A percentile compares a stretch with the other conserved stretches of the same genome.
phyloP scores from a whole-genome alignment of 768 basidiomycete species.

The Lactarius deliciosus region DNA sequence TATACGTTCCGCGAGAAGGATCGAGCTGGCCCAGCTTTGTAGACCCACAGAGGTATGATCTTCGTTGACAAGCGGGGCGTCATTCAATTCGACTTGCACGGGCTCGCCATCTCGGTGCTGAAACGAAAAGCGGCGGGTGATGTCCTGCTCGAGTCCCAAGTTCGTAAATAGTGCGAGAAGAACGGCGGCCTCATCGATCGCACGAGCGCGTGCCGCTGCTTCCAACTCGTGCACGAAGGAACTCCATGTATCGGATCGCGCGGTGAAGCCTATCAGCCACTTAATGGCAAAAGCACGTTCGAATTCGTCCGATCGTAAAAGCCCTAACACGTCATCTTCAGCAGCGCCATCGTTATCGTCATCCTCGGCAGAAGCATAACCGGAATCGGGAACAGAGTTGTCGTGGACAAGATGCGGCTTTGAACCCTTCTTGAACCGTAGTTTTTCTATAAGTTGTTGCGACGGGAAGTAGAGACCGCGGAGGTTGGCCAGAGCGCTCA shows the following conservation, averaged over 20 bases:
- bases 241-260: slow-evolving; percentile 57
- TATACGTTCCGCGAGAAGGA: slow-evolving; percentile 65
- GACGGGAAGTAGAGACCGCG: slow-evolving; percentile 53
- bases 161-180: slow-evolving; percentile 55
- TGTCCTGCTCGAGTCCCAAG: slow-evolving; percentile 41
- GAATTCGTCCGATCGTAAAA: slow-evolving; percentile 59
- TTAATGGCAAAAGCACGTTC: slow-evolving; percentile 67
- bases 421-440: slow-evolving; percentile 24
- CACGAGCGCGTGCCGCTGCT: slow-evolving; percentile 39
- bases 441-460: slow-evolving; percentile 32
- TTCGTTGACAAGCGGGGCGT: slow-evolving; percentile 58
- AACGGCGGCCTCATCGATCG: slow-evolving; percentile 58
- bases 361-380: slow-evolving; percentile 64
- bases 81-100: slow-evolving; percentile 61
- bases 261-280: slow-evolving; percentile 73
- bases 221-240: slow-evolving; percentile 36
- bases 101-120: slow-evolving; percentile 21
- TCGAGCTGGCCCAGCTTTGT: slow-evolving; percentile 82
- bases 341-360: slow-evolving; percentile 33
- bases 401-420: slow-evolving; percentile 39
- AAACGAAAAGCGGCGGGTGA: slow-evolving; percentile 59
- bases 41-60: slow-evolving; percentile 82
- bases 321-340: slow-evolving; percentile 40
- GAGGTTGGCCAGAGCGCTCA: slow-evolving; percentile 45
- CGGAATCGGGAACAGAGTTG: slow-evolving; percentile 61